Evolutionary conservation across 768 basidiomycete species (phyloP).

Genomic region (Pisolithus microcarpus): DNA sequence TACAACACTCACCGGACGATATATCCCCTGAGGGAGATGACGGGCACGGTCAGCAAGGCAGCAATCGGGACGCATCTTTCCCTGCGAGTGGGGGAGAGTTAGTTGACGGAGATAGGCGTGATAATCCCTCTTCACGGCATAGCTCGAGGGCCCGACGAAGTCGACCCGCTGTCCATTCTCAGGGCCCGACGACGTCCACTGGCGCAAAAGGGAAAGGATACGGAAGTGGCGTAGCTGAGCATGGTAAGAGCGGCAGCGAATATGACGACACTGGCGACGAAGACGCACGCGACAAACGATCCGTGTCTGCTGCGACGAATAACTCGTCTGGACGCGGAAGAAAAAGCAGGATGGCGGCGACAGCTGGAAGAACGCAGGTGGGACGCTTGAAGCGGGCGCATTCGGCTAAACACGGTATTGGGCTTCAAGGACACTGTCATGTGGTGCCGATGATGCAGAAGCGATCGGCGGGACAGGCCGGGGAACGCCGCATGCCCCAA

Average conservation of each 20-base stretch:
- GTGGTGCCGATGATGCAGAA: slow-evolving; percentile 22
- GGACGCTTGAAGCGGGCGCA: slow-evolving; percentile 19
- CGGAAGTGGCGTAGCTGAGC: not conserved
- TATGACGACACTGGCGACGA: slow-evolving; percentile 7
- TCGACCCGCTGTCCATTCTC: slow-evolving; percentile 5
- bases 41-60: slow-evolving; percentile 10
- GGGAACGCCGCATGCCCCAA: slow-evolving; percentile 12
- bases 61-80: slow-evolving; percentile 12
- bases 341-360: slow-evolving; percentile 20
- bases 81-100: slow-evolving; percentile 27
- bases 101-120: slow-evolving; percentile 6
- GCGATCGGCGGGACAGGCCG: slow-evolving; percentile 17
- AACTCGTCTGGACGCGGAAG: slow-evolving; percentile 12
- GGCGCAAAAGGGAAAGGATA: slow-evolving; percentile 8
- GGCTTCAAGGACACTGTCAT: not conserved
- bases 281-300: slow-evolving; percentile 11
- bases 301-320: slow-evolving; percentile 12
- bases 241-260: slow-evolving; percentile 7
- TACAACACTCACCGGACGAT: slow-evolving; percentile 37
- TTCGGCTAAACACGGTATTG: slow-evolving; percentile 24
- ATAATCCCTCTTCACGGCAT: not conserved
- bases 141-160: not conserved
- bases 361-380: slow-evolving; percentile 16
- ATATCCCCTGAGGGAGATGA: slow-evolving; percentile 31
- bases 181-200: slow-evolving; percentile 27